Percentiles rank a stretch among this genome's conserved stretches.
These are phyloP conservation scores for Cladophialophora chaetospira DNA, from an alignment of 2,329 filamentous ascomycete species.

Conservation along the genomic window DNA sequence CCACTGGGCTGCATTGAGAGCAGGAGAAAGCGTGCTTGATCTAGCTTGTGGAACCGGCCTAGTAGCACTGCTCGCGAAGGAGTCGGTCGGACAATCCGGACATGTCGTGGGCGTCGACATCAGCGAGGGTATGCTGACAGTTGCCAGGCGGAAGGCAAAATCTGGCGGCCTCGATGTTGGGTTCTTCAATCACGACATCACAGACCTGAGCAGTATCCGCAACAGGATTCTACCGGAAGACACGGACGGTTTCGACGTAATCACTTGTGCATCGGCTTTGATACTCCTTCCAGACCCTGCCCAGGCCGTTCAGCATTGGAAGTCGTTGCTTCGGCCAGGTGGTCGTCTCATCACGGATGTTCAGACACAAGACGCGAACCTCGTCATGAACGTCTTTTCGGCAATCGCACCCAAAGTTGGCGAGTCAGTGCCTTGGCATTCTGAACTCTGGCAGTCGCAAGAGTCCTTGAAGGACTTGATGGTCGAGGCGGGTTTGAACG, in stretches of 20 bases:
- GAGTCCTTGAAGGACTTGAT: slow-evolving; percentile 11
- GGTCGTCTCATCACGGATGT: slow-evolving; percentile 28
- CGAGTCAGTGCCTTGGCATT: slow-evolving; percentile 13
- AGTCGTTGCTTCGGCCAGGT: slow-evolving; percentile 9
- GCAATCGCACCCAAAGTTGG: slow-evolving; percentile 5
- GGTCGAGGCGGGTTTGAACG: slow-evolving; percentile 17
- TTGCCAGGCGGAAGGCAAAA: slow-evolving; percentile 34
- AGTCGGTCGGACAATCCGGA: slow-evolving; percentile 41
- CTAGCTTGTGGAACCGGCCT: slow-evolving; percentile 52
- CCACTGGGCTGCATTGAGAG: slow-evolving; percentile 21
- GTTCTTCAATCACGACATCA: slow-evolving; percentile 21
- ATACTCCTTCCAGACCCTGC: slow-evolving; percentile 21
- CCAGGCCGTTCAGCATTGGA: slow-evolving; percentile 20
- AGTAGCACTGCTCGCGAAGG: slow-evolving; percentile 42
- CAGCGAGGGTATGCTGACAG: slow-evolving; percentile 43
- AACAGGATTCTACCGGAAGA: neutral
- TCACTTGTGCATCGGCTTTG: slow-evolving; percentile 27
- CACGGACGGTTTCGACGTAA: slow-evolving; percentile 19
- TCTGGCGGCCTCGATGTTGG: slow-evolving; percentile 2
- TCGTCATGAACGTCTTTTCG: slow-evolving; percentile 24
- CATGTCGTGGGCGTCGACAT: slow-evolving; percentile 47
- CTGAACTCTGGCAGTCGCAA: slow-evolving; percentile 6
- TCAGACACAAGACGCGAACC: slow-evolving; percentile 22
- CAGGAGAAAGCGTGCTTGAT: slow-evolving; percentile 47
- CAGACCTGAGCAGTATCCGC: slow-evolving; percentile 6